A percentile compares a stretch with the other conserved stretches of the same genome.
Evolutionary conservation across 2,329 filamentous ascomycete species (phyloP).

Genomic region (Botrytis aclada): DNA sequence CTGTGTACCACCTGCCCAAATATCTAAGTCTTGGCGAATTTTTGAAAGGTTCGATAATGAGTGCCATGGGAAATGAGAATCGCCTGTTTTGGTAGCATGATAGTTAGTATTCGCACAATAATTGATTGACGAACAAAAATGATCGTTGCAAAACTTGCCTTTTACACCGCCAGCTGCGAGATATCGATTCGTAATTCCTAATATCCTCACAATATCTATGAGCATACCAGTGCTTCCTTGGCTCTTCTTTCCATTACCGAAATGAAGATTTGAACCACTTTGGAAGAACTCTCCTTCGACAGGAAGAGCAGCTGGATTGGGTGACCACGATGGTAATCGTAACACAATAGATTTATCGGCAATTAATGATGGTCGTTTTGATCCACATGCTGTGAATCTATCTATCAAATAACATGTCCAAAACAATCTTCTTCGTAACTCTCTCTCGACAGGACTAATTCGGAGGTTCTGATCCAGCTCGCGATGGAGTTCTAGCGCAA

Average conservation of each 20-base stretch:
- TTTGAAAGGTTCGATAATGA: slow-evolving; percentile 80
- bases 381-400: slow-evolving; percentile 77
- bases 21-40: slow-evolving; percentile 79
- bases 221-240: slow-evolving; percentile 78
- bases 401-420: slow-evolving; percentile 89
- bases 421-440: slow-evolving; percentile 76
- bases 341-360: slow-evolving; percentile 73
- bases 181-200: slow-evolving; percentile 81
- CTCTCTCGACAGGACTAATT: slow-evolving; percentile 65
- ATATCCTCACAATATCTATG: slow-evolving; percentile 78
- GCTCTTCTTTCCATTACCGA: slow-evolving; percentile 64
- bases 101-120: slow-evolving; percentile 12
- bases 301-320: slow-evolving; percentile 57
- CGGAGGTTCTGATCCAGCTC: slow-evolving; percentile 64
- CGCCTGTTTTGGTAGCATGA: slow-evolving; percentile 46
- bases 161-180: slow-evolving; percentile 82
- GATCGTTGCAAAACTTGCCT: slow-evolving; percentile 22
- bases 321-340: slow-evolving; percentile 71
- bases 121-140: neutral
- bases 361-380: slow-evolving; percentile 76
- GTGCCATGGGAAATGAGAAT: slow-evolving; percentile 90
- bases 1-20: slow-evolving; percentile 79
- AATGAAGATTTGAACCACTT: slow-evolving; percentile 69
- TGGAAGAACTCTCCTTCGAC: slow-evolving; percentile 80
- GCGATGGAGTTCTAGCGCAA: slow-evolving; percentile 76